A percentile compares a stretch with the other conserved stretches of the same genome.
Evolutionary conservation across 106 monocot genomes (phyloP).

Genomic region (Agapanthus africanus): DNA sequence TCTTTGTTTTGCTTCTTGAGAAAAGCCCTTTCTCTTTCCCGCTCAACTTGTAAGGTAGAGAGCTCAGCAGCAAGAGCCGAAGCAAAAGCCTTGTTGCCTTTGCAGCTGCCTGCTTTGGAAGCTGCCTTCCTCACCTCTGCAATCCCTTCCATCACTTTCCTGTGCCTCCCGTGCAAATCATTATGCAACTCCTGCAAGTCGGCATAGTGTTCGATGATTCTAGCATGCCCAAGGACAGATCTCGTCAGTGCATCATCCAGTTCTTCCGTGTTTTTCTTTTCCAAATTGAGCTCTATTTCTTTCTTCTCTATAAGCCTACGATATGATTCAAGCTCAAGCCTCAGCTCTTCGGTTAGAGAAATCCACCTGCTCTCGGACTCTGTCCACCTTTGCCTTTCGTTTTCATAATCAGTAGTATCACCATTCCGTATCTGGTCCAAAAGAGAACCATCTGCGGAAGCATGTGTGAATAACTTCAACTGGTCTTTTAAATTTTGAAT

Average conservation of each 20-base stretch:
- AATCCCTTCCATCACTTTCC: slow-evolving; percentile 71
- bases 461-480: slow-evolving; percentile 18
- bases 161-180: slow-evolving; percentile 48
- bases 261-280: slow-evolving; percentile 63
- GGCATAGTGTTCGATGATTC: slow-evolving; percentile 71
- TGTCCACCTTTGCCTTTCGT: slow-evolving; percentile 67
- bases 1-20: slow-evolving; percentile 82
- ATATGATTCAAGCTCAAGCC: slow-evolving; percentile 71
- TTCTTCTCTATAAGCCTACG: slow-evolving; percentile 53
- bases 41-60: slow-evolving; percentile 48
- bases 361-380: slow-evolving; percentile 97
- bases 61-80: slow-evolving; percentile 73
- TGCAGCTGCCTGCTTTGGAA: slow-evolving; percentile 36
- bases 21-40: slow-evolving; percentile 64
- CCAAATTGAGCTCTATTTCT: slow-evolving; percentile 52
- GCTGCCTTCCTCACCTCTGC: slow-evolving; percentile 88
- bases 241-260: slow-evolving; percentile 84
- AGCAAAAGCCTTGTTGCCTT: slow-evolving; percentile 54
- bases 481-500: slow-evolving; percentile 38
- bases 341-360: slow-evolving; percentile 80
- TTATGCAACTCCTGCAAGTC: slow-evolving; percentile 80
- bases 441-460: slow-evolving; percentile 27
- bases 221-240: slow-evolving; percentile 61
- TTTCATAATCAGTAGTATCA: slow-evolving; percentile 34
- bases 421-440: slow-evolving; percentile 46